Base-by-base conservation (phyloP, 176 grass and related monocot genomes). In the Neostapfia colusana region DNA sequence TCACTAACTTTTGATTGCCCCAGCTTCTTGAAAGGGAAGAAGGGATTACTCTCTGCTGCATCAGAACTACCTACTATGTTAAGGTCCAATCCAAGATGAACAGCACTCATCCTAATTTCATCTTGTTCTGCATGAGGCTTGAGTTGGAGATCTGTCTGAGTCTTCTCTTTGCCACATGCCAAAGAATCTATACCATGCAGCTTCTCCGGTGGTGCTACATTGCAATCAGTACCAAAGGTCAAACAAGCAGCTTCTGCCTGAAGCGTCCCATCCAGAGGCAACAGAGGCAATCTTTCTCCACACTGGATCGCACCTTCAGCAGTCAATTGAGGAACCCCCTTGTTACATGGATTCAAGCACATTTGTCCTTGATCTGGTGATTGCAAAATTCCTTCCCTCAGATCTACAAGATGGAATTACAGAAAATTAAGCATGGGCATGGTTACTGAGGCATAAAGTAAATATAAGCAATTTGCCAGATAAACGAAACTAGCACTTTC, bases 11-110 rank as follows among this genome's bases (percentile, higher is more conserved):
- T 91, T 0, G 81, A 67, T 63, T 92, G 87, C 41, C 79, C 84
- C 27, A 88, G 67, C 28, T 76, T 89, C 85, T 97, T 93, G 63
- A 87, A 97, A 69, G 91, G 94, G 80, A 88, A 79, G 76, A 93
- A 98, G 53, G 95, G 91, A 66, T 94, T 90, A 42, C 74, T 31
- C 60, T 98, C 91, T 34, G 83, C 75, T 24, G 44, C 82, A 75
- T 82, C 77, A 21, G 77, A 80, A 76, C 28, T 40, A 60, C 64
- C 81, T 38, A 65, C 46, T 35, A 53, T 67, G 69, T 99, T 99
- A 44, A 99, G 92, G 72, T 99, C 94, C 81, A 97, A 69, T 62
- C 66, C 79, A 73, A 93, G 74, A 41, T 40, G 55, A 25, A 38
- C 46, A n/a, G 35, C 37, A 56, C 28, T 10, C 49, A 72, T 65